phyloP scores from a whole-genome alignment of 169 alveolate species.

The Theileria parva region DNA sequence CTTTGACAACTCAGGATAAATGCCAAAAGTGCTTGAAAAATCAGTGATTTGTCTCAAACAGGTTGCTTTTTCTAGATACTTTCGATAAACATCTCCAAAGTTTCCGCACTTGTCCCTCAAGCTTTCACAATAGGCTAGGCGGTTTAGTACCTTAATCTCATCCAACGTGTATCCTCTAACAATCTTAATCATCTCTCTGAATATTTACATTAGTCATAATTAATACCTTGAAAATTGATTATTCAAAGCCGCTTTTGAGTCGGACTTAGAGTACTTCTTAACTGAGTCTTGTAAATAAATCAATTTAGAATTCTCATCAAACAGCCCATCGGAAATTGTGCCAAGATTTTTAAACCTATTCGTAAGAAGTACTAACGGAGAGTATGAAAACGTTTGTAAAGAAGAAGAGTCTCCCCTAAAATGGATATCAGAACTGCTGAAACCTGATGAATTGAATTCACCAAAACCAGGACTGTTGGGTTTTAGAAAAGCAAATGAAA shows the following conservation, averaged over 20 bases:
- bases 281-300: neutral
- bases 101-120: slow-evolving; percentile 1
- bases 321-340: neutral
- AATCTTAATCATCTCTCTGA: neutral
- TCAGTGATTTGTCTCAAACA: slow-evolving; percentile 9
- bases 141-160: slow-evolving; percentile 3
- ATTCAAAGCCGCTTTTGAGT: neutral
- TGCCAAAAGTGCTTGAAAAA: neutral
- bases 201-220: neutral
- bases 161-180: slow-evolving; percentile 17
- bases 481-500: slow-evolving; percentile 8
- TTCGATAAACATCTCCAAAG: neutral
- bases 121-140: slow-evolving; percentile 4
- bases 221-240: neutral
- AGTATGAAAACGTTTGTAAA: neutral
- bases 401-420: neutral
- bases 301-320: neutral
- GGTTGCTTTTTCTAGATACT: slow-evolving; percentile 1
- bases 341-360: neutral
- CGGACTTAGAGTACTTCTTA: neutral
- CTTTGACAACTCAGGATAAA: neutral
- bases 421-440: neutral
- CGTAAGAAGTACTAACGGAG: neutral
- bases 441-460: too few relatives aligned
- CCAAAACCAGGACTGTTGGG: neutral